phyloP scores from a whole-genome alignment of 192 early-diverging fungal species.

The Phycomyces nitens region DNA sequence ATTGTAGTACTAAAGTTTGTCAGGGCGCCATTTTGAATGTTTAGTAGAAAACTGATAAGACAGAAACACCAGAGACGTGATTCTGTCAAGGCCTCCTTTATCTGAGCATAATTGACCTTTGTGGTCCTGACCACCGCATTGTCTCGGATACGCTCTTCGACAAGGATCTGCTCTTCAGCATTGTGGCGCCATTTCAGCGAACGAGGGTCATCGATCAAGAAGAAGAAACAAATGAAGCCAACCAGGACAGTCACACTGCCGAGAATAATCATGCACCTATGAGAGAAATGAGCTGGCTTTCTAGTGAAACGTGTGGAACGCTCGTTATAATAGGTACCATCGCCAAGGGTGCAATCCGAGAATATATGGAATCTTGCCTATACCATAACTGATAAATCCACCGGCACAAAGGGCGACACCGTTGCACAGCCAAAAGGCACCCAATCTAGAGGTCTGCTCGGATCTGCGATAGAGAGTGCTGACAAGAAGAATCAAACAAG shows the following conservation, averaged over 20 bases:
- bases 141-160: constrained; percentile 26
- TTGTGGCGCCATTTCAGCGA: constrained; percentile 7
- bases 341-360: constrained; percentile 14
- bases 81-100: constrained; percentile 20
- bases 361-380: constrained; percentile 11
- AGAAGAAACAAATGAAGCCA: constrained; percentile 25
- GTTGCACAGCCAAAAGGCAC: constrained; percentile 18
- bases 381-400: constrained; percentile 21
- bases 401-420: constrained; percentile 2
- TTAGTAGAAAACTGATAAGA: constrained; percentile 11
- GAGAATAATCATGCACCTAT: constrained; percentile 18
- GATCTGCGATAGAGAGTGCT: constrained; percentile 22
- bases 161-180: constrained; percentile 25
- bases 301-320: constrained; percentile 1
- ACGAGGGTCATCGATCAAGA: constrained; percentile 20
- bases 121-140: constrained; percentile 18
- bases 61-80: constrained; percentile 16
- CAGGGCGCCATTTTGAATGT: constrained; percentile 25
- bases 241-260: constrained; percentile 17
- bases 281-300: neutral
- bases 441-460: constrained; percentile 16
- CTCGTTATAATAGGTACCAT: constrained; percentile 23
- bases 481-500: constrained; percentile 19
- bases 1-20: constrained; percentile 12
- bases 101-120: constrained; percentile 14